Evolutionary conservation across 2,329 filamentous ascomycete genomes (phyloP), one percentile per base, ranked within the genome.

Genomic region (Podosphaera aphanis): DNA sequence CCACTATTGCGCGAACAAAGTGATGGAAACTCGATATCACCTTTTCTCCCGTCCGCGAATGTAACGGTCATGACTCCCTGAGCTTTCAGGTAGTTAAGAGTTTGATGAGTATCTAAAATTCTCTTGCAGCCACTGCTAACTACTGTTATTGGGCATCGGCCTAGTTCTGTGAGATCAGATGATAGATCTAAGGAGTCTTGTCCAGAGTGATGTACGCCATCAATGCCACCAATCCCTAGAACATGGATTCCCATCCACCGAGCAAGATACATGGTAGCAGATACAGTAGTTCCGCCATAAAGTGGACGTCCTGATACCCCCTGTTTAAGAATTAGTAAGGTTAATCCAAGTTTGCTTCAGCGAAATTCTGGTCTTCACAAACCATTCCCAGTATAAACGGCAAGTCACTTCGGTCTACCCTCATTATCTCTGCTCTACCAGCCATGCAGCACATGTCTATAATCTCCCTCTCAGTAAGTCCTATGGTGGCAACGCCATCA

Each of bases 1-100:
- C 85, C 83, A 60, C 86, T 94, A 37, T 94, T 83, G 36, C 88
- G 69, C 0, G 82, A 83, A 72, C 83, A 98, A 61, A 98, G 98
- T 0, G 83, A 84, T 1, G 90, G 90, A 56, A 95, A 90, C 55
- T 93, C 80, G 36, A 94, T 71, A 5, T 70, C 63, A 1, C 76
- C 79, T 21, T 64, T 62, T 33, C 83, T 72, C 1, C 82, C 83
- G 61, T 93, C 83, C 20, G 84, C 78, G 64, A 95, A 98, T 2
- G 90, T 95, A 2, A 77, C 81, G 1, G 94, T 85, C 33, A 79
- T 71, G 19, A 84, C 85, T 8, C 82, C 82, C 57, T 79, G 74
- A 0, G 74, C 78, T 60, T 79, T 75, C 18, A 79, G 66, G 53
- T 69, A 70, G 64, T 98, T 90, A 4, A 98, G 68, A 0, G 90